Conservation (phyloP, 2,329 filamentous ascomycete genomes). For the Fusarium sp. region DNA sequence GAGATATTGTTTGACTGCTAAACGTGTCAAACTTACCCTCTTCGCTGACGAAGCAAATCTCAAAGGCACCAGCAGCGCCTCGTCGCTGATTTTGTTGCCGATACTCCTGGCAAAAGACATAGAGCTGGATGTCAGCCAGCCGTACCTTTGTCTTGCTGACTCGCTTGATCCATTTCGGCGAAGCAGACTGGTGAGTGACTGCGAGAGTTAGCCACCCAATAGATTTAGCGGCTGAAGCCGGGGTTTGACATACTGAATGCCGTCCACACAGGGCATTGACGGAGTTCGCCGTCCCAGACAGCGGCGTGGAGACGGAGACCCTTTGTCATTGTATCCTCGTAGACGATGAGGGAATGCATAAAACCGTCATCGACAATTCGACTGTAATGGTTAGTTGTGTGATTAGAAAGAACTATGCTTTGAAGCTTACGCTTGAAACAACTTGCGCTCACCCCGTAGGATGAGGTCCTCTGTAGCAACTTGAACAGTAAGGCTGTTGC, state of each 20-base stretch:
- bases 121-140: slow-evolving; percentile 66
- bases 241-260: slow-evolving; percentile 64
- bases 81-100: slow-evolving; percentile 64
- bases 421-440: slow-evolving; percentile 67
- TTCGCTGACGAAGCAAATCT: slow-evolving; percentile 62
- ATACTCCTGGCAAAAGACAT: slow-evolving; percentile 70
- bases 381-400: slow-evolving; percentile 50
- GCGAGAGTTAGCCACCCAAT: neutral
- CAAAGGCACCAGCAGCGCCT: slow-evolving; percentile 60
- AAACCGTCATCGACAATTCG: slow-evolving; percentile 68
- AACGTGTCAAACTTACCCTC: slow-evolving; percentile 47
- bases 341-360: slow-evolving; percentile 66
- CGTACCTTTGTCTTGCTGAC: slow-evolving; percentile 61
- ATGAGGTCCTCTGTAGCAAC: slow-evolving; percentile 60
- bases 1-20: slow-evolving; percentile 10
- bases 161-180: slow-evolving; percentile 63
- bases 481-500: slow-evolving; percentile 58
- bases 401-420: neutral
- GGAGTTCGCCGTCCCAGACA: slow-evolving; percentile 66
- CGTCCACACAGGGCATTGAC: slow-evolving; percentile 71
- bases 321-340: slow-evolving; percentile 60
- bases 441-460: slow-evolving; percentile 60
- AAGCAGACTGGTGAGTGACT: slow-evolving; percentile 66
- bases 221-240: neutral
- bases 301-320: slow-evolving; percentile 67